Percentiles rank a stretch among this genome's conserved stretches.
Evolutionary conservation across 2,329 filamentous ascomycete species (phyloP).

Genomic region (Sporothrix luriei): DNA sequence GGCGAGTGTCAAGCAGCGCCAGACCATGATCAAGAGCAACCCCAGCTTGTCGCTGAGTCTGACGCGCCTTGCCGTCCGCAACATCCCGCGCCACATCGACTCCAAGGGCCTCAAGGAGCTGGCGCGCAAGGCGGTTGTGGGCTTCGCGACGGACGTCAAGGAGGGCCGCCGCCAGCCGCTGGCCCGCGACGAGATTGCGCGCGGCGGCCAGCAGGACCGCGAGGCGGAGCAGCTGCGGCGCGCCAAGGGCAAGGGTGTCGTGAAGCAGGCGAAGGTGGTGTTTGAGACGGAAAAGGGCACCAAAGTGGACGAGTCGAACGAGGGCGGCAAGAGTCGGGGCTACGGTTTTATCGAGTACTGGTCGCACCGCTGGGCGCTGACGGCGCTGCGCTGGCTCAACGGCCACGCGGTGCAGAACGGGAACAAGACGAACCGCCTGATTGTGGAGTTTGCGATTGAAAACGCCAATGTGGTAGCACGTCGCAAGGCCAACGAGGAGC

Average conservation of each 20-base stretch:
- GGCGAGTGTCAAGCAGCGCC: slow-evolving; percentile 81
- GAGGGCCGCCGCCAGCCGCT: slow-evolving; percentile 72
- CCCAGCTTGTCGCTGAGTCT: slow-evolving; percentile 85
- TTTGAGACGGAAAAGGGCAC: slow-evolving; percentile 85
- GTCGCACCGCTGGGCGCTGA: slow-evolving; percentile 89
- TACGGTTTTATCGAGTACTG: slow-evolving; percentile 98
- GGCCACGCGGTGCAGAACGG: slow-evolving; percentile 69
- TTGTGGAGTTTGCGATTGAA: slow-evolving; percentile 97
- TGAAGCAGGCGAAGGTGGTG: slow-evolving; percentile 91
- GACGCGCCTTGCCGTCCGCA: slow-evolving; percentile 87
- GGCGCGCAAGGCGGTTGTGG: slow-evolving; percentile 88
- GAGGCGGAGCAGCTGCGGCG: slow-evolving; percentile 80
- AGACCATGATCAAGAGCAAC: slow-evolving; percentile 87
- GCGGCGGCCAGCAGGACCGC: slow-evolving; percentile 78
- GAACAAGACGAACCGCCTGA: slow-evolving; percentile 76
- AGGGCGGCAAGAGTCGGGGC: slow-evolving; percentile 78
- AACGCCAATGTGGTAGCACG: slow-evolving; percentile 93
- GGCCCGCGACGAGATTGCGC: slow-evolving; percentile 83
- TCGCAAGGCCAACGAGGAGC: slow-evolving; percentile 64
- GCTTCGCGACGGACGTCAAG: slow-evolving; percentile 89
- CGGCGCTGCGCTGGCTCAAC: slow-evolving; percentile 93
- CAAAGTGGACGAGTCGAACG: slow-evolving; percentile 70
- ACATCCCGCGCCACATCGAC: slow-evolving; percentile 79
- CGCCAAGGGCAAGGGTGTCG: slow-evolving; percentile 79
- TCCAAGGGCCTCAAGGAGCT: slow-evolving; percentile 90